Evolutionary conservation across 768 basidiomycete genomes (phyloP), one percentile per base, ranked within the genome.

Genomic region (Pisolithus orientalis): DNA sequence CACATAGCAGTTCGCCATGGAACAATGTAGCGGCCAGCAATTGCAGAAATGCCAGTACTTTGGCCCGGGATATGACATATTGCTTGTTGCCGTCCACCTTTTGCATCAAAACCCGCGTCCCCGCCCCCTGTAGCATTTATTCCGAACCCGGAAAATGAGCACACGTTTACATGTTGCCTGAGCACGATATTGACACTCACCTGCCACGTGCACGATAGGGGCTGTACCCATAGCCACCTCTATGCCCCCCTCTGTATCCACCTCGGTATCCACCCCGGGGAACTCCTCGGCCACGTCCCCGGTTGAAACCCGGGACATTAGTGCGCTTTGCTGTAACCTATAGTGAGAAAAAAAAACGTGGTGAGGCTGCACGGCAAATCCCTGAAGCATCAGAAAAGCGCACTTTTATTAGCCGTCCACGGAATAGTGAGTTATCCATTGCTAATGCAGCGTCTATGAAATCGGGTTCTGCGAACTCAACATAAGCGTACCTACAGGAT

Each of bases 251-350:
- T 54, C 87, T 71, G 62, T 72, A 78, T 14, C 80, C 79, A 5
- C 83, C 83, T 51, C 83, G 62, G 58, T 76, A 81, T n/a, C 69
- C 74, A 25, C 83, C 84, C 21, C 46, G 46, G 46, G 31, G 17
- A 9, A 72, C 72, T 43, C 86, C 87, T 48, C 93, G 75, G 13
- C 91, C 87, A 24, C 91, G 75, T 14, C 92, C 90, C 53, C 88
- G 83, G 59, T 82, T 88, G 71, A 90, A 93, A 1, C 93, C 93
- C 17, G 94, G 96, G 49, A 98, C 69, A 69, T 99, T 99, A 39
- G 96, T 99, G 55, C 96, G 81, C 68, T 99, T 99, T 25, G 91
- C 77, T 38, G 90, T 93, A 43, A 99, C 95, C 94, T 97, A 40
- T 3, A 34, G 34, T 13, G 11, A 34, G 34, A 34, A 34, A 34